Percentiles rank a stretch among this genome's conserved stretches.
These are phyloP conservation scores for Ogataea parapolymorpha DNA, from an alignment of 805 yeast genomes.

Conservation along the genomic window DNA sequence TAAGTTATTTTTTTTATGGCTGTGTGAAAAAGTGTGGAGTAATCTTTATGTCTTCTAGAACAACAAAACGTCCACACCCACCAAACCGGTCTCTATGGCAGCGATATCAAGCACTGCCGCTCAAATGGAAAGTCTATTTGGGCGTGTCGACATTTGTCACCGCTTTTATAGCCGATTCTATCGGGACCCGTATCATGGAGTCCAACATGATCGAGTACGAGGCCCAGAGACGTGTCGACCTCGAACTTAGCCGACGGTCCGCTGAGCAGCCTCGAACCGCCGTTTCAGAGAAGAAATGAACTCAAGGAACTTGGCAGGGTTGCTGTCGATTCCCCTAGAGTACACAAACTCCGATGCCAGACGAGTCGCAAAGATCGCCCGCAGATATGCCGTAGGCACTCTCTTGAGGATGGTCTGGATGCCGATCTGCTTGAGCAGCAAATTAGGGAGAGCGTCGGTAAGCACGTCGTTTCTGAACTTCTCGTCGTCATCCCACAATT, in stretches of 20 bases:
- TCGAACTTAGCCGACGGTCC: constrained; percentile 18
- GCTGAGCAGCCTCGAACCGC: constrained; percentile 19
- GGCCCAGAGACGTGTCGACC: constrained; percentile 30
- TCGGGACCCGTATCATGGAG: constrained; percentile 28
- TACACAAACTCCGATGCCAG: constrained; percentile 84
- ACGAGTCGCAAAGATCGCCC: constrained; percentile 83
- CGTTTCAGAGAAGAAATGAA: constrained; percentile 59
- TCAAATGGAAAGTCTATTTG: constrained; percentile 30
- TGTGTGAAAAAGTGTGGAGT: constrained; percentile 5
- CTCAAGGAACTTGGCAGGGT: constrained; percentile 74
- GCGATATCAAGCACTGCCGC: constrained; percentile 25
- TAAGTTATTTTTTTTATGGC: constrained; percentile 1
- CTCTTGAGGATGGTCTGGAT: constrained; percentile 64
- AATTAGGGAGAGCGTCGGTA: constrained; percentile 70
- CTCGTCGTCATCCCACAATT: constrained; percentile 79
- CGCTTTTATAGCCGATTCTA: constrained; percentile 31
- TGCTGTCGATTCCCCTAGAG: constrained; percentile 73
- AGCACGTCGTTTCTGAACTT: constrained; percentile 75
- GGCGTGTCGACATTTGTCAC: constrained; percentile 32
- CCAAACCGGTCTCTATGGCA: constrained; percentile 4
- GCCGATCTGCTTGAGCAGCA: constrained; percentile 62
- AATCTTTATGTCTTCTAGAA: constrained; percentile 2
- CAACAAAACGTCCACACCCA: not conserved
- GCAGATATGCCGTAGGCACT: constrained; percentile 84
- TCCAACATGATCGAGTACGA: constrained; percentile 31